Base-by-base conservation (phyloP, 345 rosid species). In the Sonneratia caseolaris region DNA sequence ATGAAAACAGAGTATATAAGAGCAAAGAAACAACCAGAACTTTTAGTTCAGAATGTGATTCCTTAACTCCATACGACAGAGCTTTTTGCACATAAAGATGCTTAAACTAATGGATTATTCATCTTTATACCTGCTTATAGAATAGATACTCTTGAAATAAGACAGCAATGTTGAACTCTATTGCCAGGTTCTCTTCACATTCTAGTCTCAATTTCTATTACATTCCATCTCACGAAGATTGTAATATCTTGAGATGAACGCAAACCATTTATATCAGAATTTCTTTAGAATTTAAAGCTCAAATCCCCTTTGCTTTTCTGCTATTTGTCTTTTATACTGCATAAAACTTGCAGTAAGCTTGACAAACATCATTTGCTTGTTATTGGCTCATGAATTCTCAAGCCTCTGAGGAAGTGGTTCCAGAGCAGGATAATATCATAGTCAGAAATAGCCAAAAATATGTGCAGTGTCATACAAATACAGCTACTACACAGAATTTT, bases 1-100 rank as follows among this genome's bases (percentile, higher is more conserved):
- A 78, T 66, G 74, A 76, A 68, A 64, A 51, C 48, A 77, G 70
- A 79, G 76, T 2, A 75, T 65, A 45, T 74, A 68, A 77, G 79
- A 81, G 72, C 42, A 64, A 64, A 43, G 36, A 51, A 55, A 36
- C 72, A 70, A 13, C 19, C 27, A 37, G n/a, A 53, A 51, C 0
- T 24, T 15, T 35, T 14, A 53, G 9, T 57, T n/a, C 19, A 62
- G 18, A 35, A 62, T 2, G 10, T 27, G 15, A 27, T 62, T 62
- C 18, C 19, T 35, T 35, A 32, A 5, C 13, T 11, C 1, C 38
- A 2, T 13, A 24, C 7, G 27, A 4, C 18, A 9, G 4, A 10
- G 4, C 14, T 12, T 13, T 35, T 27, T 27, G 38, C 66, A 24
- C 38, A 27, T 27, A 9, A 27, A 3, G 37, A 62, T 53, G n/a